Conservation (phyloP, 179 eudicot genomes). For the Silene vulgaris region DNA sequence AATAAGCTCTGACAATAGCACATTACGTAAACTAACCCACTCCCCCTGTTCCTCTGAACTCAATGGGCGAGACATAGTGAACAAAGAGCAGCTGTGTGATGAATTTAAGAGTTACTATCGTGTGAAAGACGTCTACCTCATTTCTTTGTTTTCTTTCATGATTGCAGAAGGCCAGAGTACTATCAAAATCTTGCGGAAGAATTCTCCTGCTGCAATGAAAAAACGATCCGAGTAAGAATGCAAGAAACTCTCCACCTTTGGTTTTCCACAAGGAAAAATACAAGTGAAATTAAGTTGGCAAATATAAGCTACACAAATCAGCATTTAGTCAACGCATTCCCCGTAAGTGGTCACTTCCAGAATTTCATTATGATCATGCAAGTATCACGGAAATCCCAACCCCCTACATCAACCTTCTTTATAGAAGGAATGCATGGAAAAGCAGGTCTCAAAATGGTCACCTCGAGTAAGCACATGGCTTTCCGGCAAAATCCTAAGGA, state of each 20-base stretch:
- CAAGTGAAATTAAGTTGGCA: not conserved
- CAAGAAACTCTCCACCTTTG: not conserved
- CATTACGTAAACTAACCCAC: too few relatives aligned
- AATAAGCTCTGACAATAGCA: too few relatives aligned
- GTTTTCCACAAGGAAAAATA: not conserved
- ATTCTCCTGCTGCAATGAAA: slow-evolving; percentile 49
- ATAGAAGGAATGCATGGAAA: too few relatives aligned
- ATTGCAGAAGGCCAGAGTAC: slow-evolving; percentile 79
- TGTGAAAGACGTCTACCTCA: slow-evolving; percentile 51
- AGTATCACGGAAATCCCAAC: too few relatives aligned
- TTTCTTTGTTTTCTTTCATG: slow-evolving; percentile 83
- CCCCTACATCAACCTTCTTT: too few relatives aligned
- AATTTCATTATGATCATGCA: too few relatives aligned
- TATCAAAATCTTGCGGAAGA: slow-evolving; percentile 89
- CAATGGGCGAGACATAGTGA: not conserved
- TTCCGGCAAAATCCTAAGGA: not conserved
- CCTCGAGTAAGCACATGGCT: not conserved
- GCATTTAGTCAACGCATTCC: not conserved
- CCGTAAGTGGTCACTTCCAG: not conserved
- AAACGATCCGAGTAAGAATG: slow-evolving; percentile 11
- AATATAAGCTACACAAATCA: not conserved
- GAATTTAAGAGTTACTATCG: slow-evolving; percentile 12
- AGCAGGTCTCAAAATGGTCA: not conserved
- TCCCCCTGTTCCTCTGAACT: too few relatives aligned
- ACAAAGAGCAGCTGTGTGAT: not conserved